phyloP scores from a whole-genome alignment of 306 rosid genomes.

The Benincasa hispida region DNA sequence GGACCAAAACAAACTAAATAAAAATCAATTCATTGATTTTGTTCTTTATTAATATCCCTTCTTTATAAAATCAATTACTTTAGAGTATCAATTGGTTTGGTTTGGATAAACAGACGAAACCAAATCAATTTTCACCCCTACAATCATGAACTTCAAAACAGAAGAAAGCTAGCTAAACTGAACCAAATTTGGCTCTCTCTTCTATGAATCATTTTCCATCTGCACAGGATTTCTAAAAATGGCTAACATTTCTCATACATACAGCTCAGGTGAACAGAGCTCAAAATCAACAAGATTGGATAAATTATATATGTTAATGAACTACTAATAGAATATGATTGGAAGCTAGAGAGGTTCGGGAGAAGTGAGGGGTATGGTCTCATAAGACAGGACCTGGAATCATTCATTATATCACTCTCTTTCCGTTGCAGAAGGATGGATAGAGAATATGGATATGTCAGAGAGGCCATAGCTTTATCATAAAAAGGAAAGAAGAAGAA shows the following conservation, averaged over 20 bases:
- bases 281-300: neutral
- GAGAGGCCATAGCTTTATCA: constrained; percentile 1
- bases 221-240: neutral
- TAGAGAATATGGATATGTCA: constrained; percentile 8
- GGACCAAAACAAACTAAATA: no score
- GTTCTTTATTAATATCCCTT: no score
- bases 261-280: neutral
- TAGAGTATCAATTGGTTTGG: no score
- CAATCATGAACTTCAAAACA: neutral
- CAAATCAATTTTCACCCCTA: no score
- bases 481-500: neutral
- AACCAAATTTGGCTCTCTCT: neutral
- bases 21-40: no score
- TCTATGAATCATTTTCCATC: neutral
- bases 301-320: neutral
- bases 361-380: neutral
- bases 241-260: neutral
- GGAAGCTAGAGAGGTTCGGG: neutral
- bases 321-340: neutral
- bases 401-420: neutral
- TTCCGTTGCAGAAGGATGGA: neutral
- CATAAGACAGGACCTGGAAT: neutral
- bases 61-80: no score
- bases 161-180: neutral
- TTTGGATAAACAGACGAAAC: no score